phyloP scores from a whole-genome alignment of 345 rosid genomes.

The Combretum micranthum region DNA sequence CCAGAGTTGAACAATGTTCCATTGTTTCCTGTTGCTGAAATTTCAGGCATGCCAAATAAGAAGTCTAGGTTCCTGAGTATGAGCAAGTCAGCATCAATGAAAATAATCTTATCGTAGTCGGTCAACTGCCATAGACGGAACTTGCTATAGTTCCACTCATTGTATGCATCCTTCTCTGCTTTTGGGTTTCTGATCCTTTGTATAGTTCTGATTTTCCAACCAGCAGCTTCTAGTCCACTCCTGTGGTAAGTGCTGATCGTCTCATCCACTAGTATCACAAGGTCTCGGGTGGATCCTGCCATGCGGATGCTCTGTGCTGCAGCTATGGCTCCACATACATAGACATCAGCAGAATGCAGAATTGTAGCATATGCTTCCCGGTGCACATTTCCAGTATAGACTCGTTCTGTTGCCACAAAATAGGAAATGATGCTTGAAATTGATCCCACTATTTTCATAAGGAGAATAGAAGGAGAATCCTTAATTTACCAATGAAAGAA shows the following conservation, averaged over 20 bases:
- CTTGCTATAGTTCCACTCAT: conserved; percentile 98
- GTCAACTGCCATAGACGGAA: conserved; percentile 94
- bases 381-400: conserved; percentile 44
- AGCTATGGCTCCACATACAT: conserved; percentile 90
- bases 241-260: conserved; percentile 68
- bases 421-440: not conserved
- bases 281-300: conserved; percentile 84
- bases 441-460: too few species aligned
- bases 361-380: conserved; percentile 94
- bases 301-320: conserved; percentile 93
- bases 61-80: conserved; percentile 84
- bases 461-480: too few species aligned
- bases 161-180: conserved; percentile 93
- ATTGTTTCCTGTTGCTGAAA: conserved; percentile 80
- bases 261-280: conserved; percentile 81
- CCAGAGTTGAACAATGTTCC: conserved; percentile 84
- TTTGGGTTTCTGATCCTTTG: conserved; percentile 90
- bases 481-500: too few species aligned
- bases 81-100: conserved; percentile 85
- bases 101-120: conserved; percentile 83
- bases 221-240: conserved; percentile 83
- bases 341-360: conserved; percentile 84
- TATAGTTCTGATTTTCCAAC: conserved; percentile 84
- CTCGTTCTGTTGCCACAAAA: conserved; percentile 31
- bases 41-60: conserved; percentile 82